Evolutionary conservation across 805 yeast species (phyloP), one percentile per base, ranked within the genome.

Genomic region (Wickerhamomyces pijperi): DNA sequence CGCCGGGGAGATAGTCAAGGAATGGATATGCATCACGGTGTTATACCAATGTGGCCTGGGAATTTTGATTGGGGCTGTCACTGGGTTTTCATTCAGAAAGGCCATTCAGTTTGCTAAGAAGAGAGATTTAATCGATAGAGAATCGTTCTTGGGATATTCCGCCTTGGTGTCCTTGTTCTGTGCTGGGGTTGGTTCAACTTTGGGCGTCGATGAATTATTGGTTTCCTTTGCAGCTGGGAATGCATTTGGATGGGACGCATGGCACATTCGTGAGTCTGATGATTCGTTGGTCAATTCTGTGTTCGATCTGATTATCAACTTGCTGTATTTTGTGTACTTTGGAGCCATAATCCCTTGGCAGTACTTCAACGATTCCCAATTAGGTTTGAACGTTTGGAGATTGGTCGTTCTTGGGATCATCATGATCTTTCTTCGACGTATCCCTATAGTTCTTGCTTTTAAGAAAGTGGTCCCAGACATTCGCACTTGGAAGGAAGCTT

Each of bases 211-310:
- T 58, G 97, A 87, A 59, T 69, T 87, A 50, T 68, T 87, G 44
- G 94, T 83, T 3, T 78, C 95, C 3, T 88, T 88, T 61, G 80
- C 94, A 2, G 95, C 96, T 0, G 97, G 97, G 18, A 78, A 95
- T 3, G 84, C 95, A 2, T 88, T 87, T 58, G 75, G 94, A 1
- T 87, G 96, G 96, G 88, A 84, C 56, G 95, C 95, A 11, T 76
- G 87, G 77, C 85, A 85, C 60, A 78, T 94, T 14, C 68, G 65
- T 41, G 78, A 77, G 49, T 85, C 94, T 0, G 90, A 83, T 51
- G 94, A 83, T 49, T 71, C 87, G 13, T 87, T 84, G 52, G 85
- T 87, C 1, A 83, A 95, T 12, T 82, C 87, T 35, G 94, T 87
- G n/a, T 83, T 87, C 47, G 96, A 87, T 56, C 64, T 86, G 50